Evolutionary conservation across 108 stramenopile species (phyloP).

Genomic region (Chaetoceros tenuissimus): DNA sequence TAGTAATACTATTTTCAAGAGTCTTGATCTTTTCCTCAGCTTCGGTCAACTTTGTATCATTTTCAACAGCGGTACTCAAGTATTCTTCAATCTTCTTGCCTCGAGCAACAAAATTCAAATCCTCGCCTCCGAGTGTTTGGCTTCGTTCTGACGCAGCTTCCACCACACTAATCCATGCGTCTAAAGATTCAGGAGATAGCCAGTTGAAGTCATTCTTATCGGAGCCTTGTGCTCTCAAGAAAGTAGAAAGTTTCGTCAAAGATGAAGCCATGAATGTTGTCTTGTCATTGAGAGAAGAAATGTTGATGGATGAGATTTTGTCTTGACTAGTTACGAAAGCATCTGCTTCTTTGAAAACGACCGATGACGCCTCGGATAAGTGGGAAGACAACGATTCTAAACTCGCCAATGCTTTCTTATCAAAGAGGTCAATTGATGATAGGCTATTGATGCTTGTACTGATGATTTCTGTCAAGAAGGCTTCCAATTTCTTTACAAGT

Average conservation of each 20-base stretch:
- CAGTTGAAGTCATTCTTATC: constrained; percentile 39
- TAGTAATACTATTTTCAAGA: constrained; percentile 63
- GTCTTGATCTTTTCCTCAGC: constrained; percentile 50
- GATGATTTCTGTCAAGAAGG: too few relatives aligned
- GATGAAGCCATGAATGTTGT: too few relatives aligned
- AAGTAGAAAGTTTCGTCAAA: too few relatives aligned
- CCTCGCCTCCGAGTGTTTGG: constrained; percentile 59
- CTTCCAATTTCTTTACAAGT: constrained; percentile 14
- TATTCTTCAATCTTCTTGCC: constrained; percentile 45
- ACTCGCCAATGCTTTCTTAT: too few relatives aligned
- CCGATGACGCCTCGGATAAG: too few relatives aligned
- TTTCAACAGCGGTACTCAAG: constrained; percentile 47
- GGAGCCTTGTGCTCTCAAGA: constrained; percentile 2
- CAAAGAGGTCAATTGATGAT: too few relatives aligned
- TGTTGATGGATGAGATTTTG: too few relatives aligned
- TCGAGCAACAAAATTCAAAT: constrained; percentile 63
- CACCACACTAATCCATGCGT: constrained; percentile 68
- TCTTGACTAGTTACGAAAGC: too few relatives aligned
- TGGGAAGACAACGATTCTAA: too few relatives aligned
- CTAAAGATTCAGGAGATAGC: constrained; percentile 69
- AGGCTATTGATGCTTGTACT: too few relatives aligned
- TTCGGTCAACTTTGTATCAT: constrained; percentile 48
- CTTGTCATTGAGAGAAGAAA: too few relatives aligned
- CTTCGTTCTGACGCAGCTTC: constrained; percentile 43
- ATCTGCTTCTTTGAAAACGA: too few relatives aligned